Conservation (phyloP, 495 filamentous ascomycete species). For the Geopyxis carbonaria region DNA sequence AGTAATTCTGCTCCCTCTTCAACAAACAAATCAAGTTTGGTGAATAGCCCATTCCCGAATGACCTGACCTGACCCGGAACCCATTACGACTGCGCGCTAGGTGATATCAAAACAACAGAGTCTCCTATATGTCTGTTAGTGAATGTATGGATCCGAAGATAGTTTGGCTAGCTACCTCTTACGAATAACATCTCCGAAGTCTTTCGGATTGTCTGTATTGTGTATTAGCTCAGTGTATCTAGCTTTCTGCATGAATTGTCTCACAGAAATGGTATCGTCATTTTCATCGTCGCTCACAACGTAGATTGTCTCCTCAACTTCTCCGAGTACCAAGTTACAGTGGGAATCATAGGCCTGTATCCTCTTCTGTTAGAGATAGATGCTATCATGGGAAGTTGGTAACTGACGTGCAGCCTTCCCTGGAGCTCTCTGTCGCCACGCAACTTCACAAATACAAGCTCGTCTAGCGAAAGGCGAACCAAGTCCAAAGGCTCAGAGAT, state of each 20-base stretch:
- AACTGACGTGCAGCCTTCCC: constrained; percentile 74
- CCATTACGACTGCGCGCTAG: constrained; percentile 34
- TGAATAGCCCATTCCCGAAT: no score
- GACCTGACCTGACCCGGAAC: no score
- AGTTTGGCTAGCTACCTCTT: constrained; percentile 44
- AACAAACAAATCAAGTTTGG: no score
- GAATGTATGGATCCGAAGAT: background rate
- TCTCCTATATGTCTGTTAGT: constrained; percentile 44
- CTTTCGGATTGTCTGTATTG: constrained; percentile 69
- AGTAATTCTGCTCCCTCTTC: no score
- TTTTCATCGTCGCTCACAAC: constrained; percentile 73
- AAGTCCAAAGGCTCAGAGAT: constrained; percentile 49
- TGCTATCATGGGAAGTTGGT: constrained; percentile 8
- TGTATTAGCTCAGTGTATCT: constrained; percentile 10
- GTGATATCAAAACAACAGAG: constrained; percentile 90
- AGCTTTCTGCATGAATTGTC: no score
- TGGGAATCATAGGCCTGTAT: constrained; percentile 98
- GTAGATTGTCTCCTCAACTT: constrained; percentile 95
- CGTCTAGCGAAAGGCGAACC: constrained; percentile 81
- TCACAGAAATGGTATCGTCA: constrained; percentile 51
- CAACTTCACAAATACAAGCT: constrained; percentile 92
- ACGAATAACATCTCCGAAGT: constrained; percentile 99
- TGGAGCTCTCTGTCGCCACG: constrained; percentile 89
- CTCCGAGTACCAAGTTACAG: constrained; percentile 94
- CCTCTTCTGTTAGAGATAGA: constrained; percentile 4